A percentile compares a stretch with the other conserved stretches of the same genome.
phyloP scores from a whole-genome alignment of 768 basidiomycete species.

The Hortiboletus campestris region DNA sequence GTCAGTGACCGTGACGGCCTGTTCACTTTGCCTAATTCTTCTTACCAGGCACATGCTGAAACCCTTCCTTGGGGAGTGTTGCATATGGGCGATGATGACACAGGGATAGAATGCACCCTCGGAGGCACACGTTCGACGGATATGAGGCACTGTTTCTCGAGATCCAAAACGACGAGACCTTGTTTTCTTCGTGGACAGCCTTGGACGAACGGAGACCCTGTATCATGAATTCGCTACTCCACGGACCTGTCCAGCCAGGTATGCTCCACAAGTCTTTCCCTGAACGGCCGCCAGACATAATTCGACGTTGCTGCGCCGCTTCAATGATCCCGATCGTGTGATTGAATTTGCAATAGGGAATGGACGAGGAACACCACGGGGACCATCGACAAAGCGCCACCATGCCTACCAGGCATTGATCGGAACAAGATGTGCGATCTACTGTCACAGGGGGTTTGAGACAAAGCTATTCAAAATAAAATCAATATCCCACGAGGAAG shows the following conservation, averaged over 20 bases:
- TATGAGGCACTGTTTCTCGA: slow-evolving; percentile 16
- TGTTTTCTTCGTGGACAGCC: slow-evolving; percentile 1
- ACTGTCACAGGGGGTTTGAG: slow-evolving; percentile 5
- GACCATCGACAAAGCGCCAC: slow-evolving; percentile 19
- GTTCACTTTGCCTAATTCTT: not conserved
- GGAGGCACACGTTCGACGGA: slow-evolving; percentile 11
- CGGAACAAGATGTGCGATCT: slow-evolving; percentile 26
- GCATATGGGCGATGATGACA: slow-evolving; percentile 4
- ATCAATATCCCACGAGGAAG: slow-evolving; percentile 19
- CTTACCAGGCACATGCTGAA: slow-evolving; percentile 6
- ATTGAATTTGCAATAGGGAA: slow-evolving; percentile 24
- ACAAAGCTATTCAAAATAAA: slow-evolving; percentile 7
- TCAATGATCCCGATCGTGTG: slow-evolving; percentile 15
- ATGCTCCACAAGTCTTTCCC: slow-evolving; percentile 19
- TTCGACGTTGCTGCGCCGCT: slow-evolving; percentile 17
- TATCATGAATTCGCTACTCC: slow-evolving; percentile 13
- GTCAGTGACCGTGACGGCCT: not conserved
- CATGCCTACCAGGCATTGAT: slow-evolving; percentile 23
- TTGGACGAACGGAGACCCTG: slow-evolving; percentile 20
- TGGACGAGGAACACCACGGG: slow-evolving; percentile 27
- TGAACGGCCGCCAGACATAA: slow-evolving; percentile 10
- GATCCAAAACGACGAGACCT: not conserved
- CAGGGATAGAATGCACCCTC: slow-evolving; percentile 13
- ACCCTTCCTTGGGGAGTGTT: not conserved
- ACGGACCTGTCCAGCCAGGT: slow-evolving; percentile 18